Conservation (phyloP, 257 asterid genomes). For the Fraxinus cuspidata region DNA sequence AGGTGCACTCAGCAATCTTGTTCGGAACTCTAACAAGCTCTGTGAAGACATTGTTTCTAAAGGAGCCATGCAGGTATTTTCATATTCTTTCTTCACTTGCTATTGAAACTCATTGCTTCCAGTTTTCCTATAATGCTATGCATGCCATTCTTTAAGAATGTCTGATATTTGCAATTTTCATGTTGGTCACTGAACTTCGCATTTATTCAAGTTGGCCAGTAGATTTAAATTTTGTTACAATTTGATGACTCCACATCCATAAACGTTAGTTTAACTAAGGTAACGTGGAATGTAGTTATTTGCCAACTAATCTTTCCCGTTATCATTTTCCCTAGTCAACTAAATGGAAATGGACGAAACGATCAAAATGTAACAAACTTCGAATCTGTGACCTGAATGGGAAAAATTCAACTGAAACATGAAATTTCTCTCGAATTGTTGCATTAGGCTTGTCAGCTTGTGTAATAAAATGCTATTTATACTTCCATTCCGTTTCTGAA, state of each 20-base stretch:
- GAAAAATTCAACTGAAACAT: too few relatives aligned
- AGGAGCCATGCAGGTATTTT: constrained; percentile 91
- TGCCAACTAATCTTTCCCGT: too few relatives aligned
- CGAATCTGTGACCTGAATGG: too few relatives aligned
- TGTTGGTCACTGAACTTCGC: neutral
- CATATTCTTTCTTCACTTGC: constrained; percentile 1
- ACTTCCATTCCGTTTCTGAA: constrained; percentile 11
- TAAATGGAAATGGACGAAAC: neutral
- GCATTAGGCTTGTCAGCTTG: neutral
- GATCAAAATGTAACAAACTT: too few relatives aligned
- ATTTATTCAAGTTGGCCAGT: neutral
- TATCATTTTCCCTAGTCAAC: neutral
- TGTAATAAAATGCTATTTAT: neutral
- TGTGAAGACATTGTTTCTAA: constrained; percentile 88
- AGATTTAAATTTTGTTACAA: neutral
- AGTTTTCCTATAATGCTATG: neutral
- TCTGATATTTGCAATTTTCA: neutral
- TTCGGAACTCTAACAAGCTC: constrained; percentile 89
- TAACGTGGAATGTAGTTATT: neutral
- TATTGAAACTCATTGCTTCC: neutral
- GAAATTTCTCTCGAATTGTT: too few relatives aligned
- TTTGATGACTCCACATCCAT: neutral
- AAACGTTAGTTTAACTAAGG: neutral
- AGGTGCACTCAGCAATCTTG: constrained; percentile 96
- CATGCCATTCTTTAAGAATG: constrained; percentile 14